These are phyloP conservation scores for Sambucus nigra DNA, from an alignment of 129 eudicot species.

Conservation along the genomic window DNA sequence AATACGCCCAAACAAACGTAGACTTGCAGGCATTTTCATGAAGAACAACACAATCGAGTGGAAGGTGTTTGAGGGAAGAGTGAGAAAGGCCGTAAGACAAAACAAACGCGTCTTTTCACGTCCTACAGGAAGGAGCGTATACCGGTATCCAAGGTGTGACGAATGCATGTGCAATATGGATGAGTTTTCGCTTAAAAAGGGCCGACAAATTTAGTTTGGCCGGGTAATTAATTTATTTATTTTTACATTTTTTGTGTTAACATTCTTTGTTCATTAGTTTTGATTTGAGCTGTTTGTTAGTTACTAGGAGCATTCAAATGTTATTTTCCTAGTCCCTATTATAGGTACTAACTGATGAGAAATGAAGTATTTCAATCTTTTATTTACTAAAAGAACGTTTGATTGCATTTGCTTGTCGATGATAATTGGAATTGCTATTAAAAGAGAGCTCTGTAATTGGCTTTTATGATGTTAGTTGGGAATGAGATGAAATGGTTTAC, in stretches of 20 bases:
- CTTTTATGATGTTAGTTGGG: too few relatives aligned
- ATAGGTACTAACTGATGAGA: conserved; percentile 4
- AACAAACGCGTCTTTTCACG: conserved; percentile 78
- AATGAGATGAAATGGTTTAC: too few relatives aligned
- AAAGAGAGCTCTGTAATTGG: too few relatives aligned
- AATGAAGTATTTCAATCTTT: background rate
- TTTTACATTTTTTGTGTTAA: background rate
- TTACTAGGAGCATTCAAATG: background rate
- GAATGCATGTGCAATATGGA: conserved; percentile 76
- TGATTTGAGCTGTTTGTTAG: conserved; percentile 1
- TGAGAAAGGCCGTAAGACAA: conserved; percentile 89
- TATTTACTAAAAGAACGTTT: background rate
- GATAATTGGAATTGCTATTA: background rate
- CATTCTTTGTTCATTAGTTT: conserved; percentile 1
- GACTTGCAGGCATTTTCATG: conserved; percentile 80
- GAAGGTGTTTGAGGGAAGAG: conserved; percentile 74
- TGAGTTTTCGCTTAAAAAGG: background rate
- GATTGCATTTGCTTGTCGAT: background rate
- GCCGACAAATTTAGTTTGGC: background rate
- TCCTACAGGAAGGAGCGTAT: conserved; percentile 83
- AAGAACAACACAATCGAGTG: conserved; percentile 89
- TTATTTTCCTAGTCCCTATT: conserved; percentile 1
- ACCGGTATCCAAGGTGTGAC: conserved; percentile 83
- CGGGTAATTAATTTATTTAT: background rate
- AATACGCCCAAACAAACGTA: conserved; percentile 91